phyloP scores from a whole-genome alignment of 345 rosid species.

The Erucastrum elatum region DNA sequence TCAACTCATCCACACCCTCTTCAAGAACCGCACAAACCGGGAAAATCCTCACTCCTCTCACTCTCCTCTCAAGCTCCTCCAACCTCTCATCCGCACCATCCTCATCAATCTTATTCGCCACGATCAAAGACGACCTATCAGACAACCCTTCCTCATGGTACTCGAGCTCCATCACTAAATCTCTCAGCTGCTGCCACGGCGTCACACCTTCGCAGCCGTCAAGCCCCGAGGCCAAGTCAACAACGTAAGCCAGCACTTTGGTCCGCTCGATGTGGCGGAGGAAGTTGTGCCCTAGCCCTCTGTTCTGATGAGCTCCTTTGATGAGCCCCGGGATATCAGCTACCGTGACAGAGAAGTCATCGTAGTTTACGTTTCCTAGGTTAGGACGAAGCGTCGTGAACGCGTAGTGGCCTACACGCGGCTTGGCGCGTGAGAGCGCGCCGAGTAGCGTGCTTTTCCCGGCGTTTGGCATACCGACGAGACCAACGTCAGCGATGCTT shows the following conservation, averaged over 20 bases:
- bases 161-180: slow-evolving; percentile 80
- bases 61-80: slow-evolving; percentile 66
- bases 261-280: slow-evolving; percentile 94
- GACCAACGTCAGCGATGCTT: slow-evolving; percentile 97
- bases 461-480: slow-evolving; percentile 95
- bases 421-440: slow-evolving; percentile 81
- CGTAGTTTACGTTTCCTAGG: slow-evolving; percentile 75
- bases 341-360: slow-evolving; percentile 80
- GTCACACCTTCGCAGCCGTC: slow-evolving; percentile 68
- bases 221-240: slow-evolving; percentile 78
- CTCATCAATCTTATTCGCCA: slow-evolving; percentile 95
- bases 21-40: slow-evolving; percentile 84
- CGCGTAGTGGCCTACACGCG: slow-evolving; percentile 79
- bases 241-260: slow-evolving; percentile 84
- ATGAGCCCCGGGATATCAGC: slow-evolving; percentile 97
- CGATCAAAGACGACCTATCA: slow-evolving; percentile 68
- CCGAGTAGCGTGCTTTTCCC: slow-evolving; percentile 95
- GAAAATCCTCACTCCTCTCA: slow-evolving; percentile 59
- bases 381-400: slow-evolving; percentile 91
- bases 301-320: slow-evolving; percentile 80
- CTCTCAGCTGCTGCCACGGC: slow-evolving; percentile 87
- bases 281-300: slow-evolving; percentile 91
- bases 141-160: slow-evolving; percentile 82
- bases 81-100: slow-evolving; percentile 61
- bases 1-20: slow-evolving; percentile 82